Base-by-base conservation (phyloP, 2,329 filamentous ascomycete genomes). In the Monosporascus ibericus region DNA sequence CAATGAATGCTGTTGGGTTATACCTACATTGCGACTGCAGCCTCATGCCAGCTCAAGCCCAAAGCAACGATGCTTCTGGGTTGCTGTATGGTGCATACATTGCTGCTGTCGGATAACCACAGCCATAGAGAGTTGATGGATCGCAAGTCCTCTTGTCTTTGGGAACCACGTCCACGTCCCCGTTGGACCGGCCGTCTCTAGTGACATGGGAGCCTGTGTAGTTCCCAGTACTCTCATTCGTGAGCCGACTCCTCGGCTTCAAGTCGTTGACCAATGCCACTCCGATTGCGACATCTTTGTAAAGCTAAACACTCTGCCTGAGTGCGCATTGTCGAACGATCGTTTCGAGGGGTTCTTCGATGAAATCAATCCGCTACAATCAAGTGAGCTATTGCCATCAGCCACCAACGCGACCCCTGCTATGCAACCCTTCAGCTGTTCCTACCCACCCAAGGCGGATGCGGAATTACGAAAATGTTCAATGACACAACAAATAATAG, bases 21-120 rank as follows among this genome's bases (percentile, higher is more conserved):
- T 48, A 18, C 58, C 48, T 30, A 60, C 60, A 62, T 62, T 38
- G 57, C 60, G 14, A 55, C 58, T 22, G 58, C 48, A 37, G 57
- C 58, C 50, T 62, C 59, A 5, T 59, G 48, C 60, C 60, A 62
- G 46, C 58, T 60, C 34, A 61, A 52, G n/a, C 60, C 58, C 20
- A 61, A 44, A 17, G 57, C 44, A 2, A 62, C 46, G n/a, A 61
- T 56, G 9, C 50, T 52, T 14, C 59, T 59, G 14, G 60, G 59
- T 46, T 62, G 60, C 52, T 59, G 59, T 59, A 62, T 62, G 20
- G 24, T 25, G 24, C 6, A 5, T 25, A 6, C 24, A 6, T 25
- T 25, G 24, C 24, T 6, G 24, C 24, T 6, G 6, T 25, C 24
- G 58, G 57, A 54, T 20, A 62, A 39, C 60, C 58, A 62, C 5